phyloP scores from a whole-genome alignment of 2,329 filamentous ascomycete genomes.

The Monilinia fructigena region DNA sequence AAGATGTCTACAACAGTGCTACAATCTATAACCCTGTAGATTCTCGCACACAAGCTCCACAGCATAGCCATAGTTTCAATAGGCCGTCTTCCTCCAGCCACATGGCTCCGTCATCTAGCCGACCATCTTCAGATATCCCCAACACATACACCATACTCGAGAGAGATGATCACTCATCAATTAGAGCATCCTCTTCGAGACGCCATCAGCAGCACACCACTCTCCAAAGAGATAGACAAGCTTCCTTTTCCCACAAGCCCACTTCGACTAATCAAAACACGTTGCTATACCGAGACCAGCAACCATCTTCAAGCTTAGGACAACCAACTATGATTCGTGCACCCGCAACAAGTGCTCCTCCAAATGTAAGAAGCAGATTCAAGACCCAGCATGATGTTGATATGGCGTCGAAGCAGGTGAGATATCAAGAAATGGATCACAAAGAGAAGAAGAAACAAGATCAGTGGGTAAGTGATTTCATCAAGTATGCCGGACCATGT shows the following conservation, averaged over 20 bases:
- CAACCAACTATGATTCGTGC: background rate
- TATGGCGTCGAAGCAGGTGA: slow-evolving; percentile 29
- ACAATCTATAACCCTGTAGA: slow-evolving; percentile 1
- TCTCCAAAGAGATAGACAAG: slow-evolving; percentile 13
- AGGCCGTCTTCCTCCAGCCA: background rate
- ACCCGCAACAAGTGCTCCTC: slow-evolving; percentile 16
- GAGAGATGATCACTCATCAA: slow-evolving; percentile 1
- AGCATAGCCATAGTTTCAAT: background rate
- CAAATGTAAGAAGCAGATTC: slow-evolving; percentile 7
- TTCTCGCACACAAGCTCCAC: background rate
- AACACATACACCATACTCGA: slow-evolving; percentile 1
- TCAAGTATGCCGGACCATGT: slow-evolving; percentile 24
- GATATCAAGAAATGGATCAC: slow-evolving; percentile 20
- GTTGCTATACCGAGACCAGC: slow-evolving; percentile 7
- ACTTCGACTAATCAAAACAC: background rate
- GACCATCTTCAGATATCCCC: background rate
- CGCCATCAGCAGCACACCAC: background rate
- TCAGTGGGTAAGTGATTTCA: slow-evolving; percentile 25
- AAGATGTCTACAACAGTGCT: slow-evolving; percentile 14
- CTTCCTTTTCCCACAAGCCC: background rate
- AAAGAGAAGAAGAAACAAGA: slow-evolving; percentile 30
- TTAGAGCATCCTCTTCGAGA: background rate
- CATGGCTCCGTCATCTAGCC: background rate
- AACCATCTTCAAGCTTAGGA: background rate
- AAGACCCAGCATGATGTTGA: slow-evolving; percentile 19